Evolutionary conservation across 257 asterid genomes (phyloP).

Genomic region (Solanum lignicaule): DNA sequence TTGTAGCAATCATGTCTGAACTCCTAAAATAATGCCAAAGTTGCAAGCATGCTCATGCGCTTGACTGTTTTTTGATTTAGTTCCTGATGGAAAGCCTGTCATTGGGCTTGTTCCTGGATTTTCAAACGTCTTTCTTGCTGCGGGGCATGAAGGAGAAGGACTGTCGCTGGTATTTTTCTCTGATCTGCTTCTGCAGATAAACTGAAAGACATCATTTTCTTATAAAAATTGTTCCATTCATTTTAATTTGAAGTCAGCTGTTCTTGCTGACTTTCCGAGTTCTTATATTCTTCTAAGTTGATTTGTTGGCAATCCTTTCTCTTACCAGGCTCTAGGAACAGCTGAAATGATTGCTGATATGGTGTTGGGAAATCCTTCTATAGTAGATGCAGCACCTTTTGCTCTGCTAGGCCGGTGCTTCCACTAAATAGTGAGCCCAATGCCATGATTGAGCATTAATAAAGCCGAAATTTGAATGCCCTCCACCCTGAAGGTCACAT

Average conservation of each 20-base stretch:
- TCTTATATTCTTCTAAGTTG: neutral
- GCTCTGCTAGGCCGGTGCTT: constrained; percentile 23
- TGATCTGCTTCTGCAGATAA: neutral
- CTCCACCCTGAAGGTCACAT: neutral
- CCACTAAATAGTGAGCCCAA: neutral
- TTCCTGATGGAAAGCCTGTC: constrained; percentile 84
- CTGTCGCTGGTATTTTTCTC: constrained; percentile 53
- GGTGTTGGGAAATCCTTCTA: constrained; percentile 62
- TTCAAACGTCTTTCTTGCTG: constrained; percentile 57
- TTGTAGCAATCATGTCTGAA: neutral
- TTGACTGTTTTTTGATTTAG: constrained; percentile 23
- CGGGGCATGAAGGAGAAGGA: constrained; percentile 99
- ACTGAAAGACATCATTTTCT: neutral
- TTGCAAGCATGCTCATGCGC: neutral
- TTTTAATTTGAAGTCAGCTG: neutral
- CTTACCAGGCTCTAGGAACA: constrained; percentile 71
- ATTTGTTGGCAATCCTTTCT: neutral
- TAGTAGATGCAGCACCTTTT: constrained; percentile 58
- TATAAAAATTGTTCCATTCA: neutral
- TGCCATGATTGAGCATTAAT: neutral
- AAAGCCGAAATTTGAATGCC: neutral
- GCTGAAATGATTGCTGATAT: constrained; percentile 86
- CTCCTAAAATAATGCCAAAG: neutral
- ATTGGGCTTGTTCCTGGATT: constrained; percentile 71
- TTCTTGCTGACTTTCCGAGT: neutral